Evolutionary conservation across 805 yeast genomes (phyloP).

Genomic region (Sugiyamaella americana): DNA sequence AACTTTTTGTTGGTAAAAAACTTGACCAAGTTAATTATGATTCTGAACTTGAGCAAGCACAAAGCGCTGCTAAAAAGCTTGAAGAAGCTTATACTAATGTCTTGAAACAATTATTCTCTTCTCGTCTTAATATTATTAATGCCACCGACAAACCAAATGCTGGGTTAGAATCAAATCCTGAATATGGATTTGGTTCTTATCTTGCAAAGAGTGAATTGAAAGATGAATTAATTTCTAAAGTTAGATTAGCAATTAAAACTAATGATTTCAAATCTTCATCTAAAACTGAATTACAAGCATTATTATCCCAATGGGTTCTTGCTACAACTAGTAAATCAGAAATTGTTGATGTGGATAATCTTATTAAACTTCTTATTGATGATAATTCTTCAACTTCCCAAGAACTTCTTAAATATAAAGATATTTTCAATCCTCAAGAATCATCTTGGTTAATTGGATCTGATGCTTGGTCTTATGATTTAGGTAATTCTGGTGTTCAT

Average conservation of each 20-base stretch:
- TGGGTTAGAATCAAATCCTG: constrained; percentile 57
- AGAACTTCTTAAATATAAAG: constrained; percentile 42
- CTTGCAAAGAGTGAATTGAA: constrained; percentile 52
- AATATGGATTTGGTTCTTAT: constrained; percentile 78
- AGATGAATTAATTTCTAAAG: constrained; percentile 39
- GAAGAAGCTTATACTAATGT: constrained; percentile 77
- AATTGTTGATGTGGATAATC: constrained; percentile 30
- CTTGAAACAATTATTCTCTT: constrained; percentile 58
- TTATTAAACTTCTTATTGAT: constrained; percentile 30
- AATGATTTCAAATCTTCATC: constrained; percentile 40
- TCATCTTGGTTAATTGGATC: constrained; percentile 82
- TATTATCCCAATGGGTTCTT: constrained; percentile 66
- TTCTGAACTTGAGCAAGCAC: constrained; percentile 32
- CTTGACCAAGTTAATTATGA: constrained; percentile 14
- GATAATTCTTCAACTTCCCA: constrained; percentile 40
- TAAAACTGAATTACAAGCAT: constrained; percentile 46
- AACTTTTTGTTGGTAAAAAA: constrained; percentile 49
- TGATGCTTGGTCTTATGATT: constrained; percentile 91
- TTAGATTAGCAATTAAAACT: constrained; percentile 37
- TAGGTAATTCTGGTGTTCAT: constrained; percentile 89
- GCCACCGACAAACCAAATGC: constrained; percentile 40
- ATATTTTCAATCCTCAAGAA: constrained; percentile 39
- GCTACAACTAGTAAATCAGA: constrained; percentile 26
- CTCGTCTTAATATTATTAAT: constrained; percentile 55
- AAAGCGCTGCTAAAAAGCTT: constrained; percentile 44